Evolutionary conservation across 1,284 basidiomycete genomes (phyloP), one percentile per base, ranked within the genome.

Genomic region (Fomitopsis pinicola): DNA sequence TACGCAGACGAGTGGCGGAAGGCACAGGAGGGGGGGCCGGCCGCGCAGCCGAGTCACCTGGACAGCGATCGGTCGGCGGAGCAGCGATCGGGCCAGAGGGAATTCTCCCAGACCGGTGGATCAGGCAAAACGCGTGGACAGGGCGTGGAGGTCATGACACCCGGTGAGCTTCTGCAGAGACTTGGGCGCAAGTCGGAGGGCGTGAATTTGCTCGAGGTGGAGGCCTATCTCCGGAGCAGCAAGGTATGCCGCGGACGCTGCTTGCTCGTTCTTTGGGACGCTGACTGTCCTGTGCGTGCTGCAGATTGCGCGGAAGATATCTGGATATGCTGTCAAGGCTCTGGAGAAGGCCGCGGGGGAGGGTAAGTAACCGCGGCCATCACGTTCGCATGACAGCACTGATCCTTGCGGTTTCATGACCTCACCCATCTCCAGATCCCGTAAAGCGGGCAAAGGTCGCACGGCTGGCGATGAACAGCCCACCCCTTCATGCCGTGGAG

Each of bases 401-500:
- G 30, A 48, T 48, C 30, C 5, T 58, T 8, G 48, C 62, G 46
- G 46, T 30, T 48, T 22, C 22, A 54, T 61, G 59, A 64, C 60
- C 42, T 33, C 45, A 56, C 22, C 12, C n/a, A 17, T 17, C 28
- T 36, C 42, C 62, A 74, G 74, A 69, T 30, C 60, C 65, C 17
- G 66, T 71, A 62, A 73, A 67, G 59, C 71, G 65, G 59, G 67
- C 72, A 58, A 69, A 71, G 61, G 70, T 75, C 44, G 73, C 67
- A 65, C 60, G 80, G 75, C 26, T 73, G 15, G 59, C 68, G 14
- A 68, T 61, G 40, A 68, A 68, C 6, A 84, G 92, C n/a, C 88
- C 94, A 0, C 89, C 94, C 2, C 80, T 99, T 62, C 92, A 95
- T 71, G 76, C 82, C 0, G 88, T 98, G 22, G 94, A 98, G 74